Conservation (phyloP, 768 basidiomycete species). For the Serendipita sp. region DNA sequence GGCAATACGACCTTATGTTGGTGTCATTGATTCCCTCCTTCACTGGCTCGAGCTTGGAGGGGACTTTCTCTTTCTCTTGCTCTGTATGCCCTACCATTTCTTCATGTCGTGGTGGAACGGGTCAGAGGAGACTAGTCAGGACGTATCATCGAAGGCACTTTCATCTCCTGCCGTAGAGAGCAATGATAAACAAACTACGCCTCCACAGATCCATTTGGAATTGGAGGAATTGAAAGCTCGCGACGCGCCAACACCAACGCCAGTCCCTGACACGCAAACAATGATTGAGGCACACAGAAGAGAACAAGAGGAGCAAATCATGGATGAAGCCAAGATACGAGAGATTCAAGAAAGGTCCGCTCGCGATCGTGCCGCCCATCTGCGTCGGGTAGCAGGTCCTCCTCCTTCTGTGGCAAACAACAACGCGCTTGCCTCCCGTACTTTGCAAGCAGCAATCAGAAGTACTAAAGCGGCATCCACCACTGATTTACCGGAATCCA, state of each 20-base stretch:
- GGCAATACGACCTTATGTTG: conserved; percentile 55
- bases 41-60: conserved; percentile 47
- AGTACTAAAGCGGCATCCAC: background rate
- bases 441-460: background rate
- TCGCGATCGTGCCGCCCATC: background rate
- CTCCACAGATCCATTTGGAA: background rate
- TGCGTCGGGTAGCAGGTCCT: background rate
- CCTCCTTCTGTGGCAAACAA: background rate
- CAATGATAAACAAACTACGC: too few relatives aligned
- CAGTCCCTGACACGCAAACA: background rate
- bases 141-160: background rate
- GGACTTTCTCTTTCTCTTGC: conserved; percentile 37
- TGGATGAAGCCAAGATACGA: background rate
- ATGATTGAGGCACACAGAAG: background rate
- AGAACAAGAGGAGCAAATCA: background rate
- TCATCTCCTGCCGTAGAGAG: background rate
- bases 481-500: background rate
- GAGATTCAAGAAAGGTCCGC: background rate
- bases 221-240: background rate
- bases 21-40: conserved; percentile 46
- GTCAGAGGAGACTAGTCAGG: background rate
- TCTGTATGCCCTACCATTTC: conserved; percentile 26
- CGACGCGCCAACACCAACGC: background rate
- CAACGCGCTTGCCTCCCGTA: background rate
- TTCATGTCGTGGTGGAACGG: conserved; percentile 22